Conservation (phyloP, 2,329 filamentous ascomycete species). For the Alternaria brassicicola region DNA sequence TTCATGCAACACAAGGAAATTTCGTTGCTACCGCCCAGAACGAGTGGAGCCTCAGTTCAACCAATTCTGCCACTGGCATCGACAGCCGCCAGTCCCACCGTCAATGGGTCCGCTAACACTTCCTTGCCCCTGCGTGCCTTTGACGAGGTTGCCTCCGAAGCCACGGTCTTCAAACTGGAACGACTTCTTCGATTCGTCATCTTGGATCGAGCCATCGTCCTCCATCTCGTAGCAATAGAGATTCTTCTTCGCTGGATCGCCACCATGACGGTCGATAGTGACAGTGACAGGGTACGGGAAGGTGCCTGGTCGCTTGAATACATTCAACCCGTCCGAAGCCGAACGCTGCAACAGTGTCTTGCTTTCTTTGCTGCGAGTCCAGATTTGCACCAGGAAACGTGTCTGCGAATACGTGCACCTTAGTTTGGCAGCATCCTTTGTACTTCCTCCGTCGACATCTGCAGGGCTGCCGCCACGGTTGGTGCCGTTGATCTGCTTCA, state of each 20-base stretch:
- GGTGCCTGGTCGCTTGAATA: slow-evolving; percentile 60
- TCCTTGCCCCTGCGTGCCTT: slow-evolving; percentile 55
- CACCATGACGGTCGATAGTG: slow-evolving; percentile 66
- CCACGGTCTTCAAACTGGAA: slow-evolving; percentile 60
- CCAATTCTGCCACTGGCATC: slow-evolving; percentile 66
- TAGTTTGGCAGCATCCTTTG: slow-evolving; percentile 53
- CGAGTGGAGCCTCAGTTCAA: slow-evolving; percentile 19
- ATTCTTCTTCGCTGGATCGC: slow-evolving; percentile 59
- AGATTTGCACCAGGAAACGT: slow-evolving; percentile 66
- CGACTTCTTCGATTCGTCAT: slow-evolving; percentile 48
- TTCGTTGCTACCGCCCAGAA: background rate
- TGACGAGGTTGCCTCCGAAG: slow-evolving; percentile 59
- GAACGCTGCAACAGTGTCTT: slow-evolving; percentile 43
- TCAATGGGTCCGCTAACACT: slow-evolving; percentile 57
- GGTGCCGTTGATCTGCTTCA: slow-evolving; percentile 65
- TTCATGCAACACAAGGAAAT: slow-evolving; percentile 14
- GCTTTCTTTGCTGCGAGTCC: slow-evolving; percentile 58
- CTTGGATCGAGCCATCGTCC: slow-evolving; percentile 52
- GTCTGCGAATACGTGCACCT: slow-evolving; percentile 67
- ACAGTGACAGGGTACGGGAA: slow-evolving; percentile 68
- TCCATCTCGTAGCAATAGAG: slow-evolving; percentile 67
- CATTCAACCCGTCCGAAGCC: slow-evolving; percentile 45
- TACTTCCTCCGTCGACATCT: slow-evolving; percentile 59
- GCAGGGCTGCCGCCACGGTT: slow-evolving; percentile 50
- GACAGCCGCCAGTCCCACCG: slow-evolving; percentile 65